Conservation (phyloP, 306 rosid species). For the Pterocarpus santalinus region DNA sequence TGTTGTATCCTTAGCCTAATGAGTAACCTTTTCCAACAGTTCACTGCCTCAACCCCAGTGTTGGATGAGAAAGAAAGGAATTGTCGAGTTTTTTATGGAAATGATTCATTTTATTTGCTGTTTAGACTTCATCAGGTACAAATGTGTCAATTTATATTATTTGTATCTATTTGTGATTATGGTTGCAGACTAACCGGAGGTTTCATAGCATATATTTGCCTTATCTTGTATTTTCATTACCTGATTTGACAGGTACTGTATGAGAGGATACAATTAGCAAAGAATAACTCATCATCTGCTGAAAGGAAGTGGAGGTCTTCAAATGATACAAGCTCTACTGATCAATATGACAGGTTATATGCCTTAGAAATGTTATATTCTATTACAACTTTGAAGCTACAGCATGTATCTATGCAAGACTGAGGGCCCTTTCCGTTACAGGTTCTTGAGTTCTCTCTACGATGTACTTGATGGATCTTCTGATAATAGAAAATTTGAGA, state of each 20-base stretch:
- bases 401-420: constrained; percentile 22
- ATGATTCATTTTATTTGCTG: constrained; percentile 93
- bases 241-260: constrained; percentile 80
- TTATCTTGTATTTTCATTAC: constrained; percentile 34
- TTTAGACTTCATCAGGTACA: constrained; percentile 93
- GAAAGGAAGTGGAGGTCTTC: constrained; percentile 95
- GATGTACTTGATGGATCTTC: constrained; percentile 95
- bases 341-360: constrained; percentile 83
- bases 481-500: constrained; percentile 96
- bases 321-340: constrained; percentile 70
- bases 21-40: too few species aligned
- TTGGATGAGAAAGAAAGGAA: constrained; percentile 74
- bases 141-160: too few species aligned
- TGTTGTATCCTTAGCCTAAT: too few species aligned
- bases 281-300: constrained; percentile 84
- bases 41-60: constrained; percentile 36
- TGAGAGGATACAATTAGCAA: constrained; percentile 94
- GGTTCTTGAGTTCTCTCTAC: constrained; percentile 96
- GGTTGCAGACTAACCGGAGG: background rate
- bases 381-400: constrained; percentile 20
- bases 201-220: background rate
- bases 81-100: constrained; percentile 85
- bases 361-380: constrained; percentile 30
- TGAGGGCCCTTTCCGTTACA: constrained; percentile 50
- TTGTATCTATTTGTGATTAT: background rate